Conservation (phyloP, 495 filamentous ascomycete genomes). For the Baudoinia panamericana region DNA sequence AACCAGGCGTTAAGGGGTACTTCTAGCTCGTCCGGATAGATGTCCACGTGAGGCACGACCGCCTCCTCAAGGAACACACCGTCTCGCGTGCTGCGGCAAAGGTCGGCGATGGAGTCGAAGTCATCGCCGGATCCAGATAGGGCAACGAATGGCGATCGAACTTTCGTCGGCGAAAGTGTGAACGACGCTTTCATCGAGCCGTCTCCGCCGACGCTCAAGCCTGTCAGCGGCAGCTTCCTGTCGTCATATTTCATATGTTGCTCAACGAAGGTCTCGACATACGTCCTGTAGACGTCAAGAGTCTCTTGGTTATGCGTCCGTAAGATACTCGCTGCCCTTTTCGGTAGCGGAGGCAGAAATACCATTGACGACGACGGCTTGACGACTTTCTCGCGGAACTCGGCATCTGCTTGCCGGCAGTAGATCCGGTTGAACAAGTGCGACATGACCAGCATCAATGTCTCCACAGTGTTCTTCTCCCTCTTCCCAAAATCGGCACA, state of each 20-base stretch:
- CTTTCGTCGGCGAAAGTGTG: conserved; percentile 25
- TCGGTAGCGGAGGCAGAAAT: conserved; percentile 49
- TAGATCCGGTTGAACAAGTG: conserved; percentile 52
- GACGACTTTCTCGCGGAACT: conserved; percentile 33
- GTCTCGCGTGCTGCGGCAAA: conserved; percentile 46
- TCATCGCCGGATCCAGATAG: conserved; percentile 53
- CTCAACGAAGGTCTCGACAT: conserved; percentile 53
- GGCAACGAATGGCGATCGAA: conserved; percentile 55
- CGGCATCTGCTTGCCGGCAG: conserved; percentile 33
- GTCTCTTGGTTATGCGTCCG: conserved; percentile 49
- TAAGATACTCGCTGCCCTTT: conserved; percentile 40
- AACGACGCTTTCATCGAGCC: conserved; percentile 4
- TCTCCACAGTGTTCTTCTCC: conserved; percentile 30
- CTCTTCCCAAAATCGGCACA: conserved; percentile 38
- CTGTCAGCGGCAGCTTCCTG: conserved; percentile 44
- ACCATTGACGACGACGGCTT: conserved; percentile 46
- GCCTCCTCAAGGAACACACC: conserved; percentile 61
- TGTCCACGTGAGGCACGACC: conserved; percentile 50
- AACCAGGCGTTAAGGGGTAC: conserved; percentile 56
- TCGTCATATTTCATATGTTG: conserved; percentile 46
- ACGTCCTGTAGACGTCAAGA: conserved; percentile 48
- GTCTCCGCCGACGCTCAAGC: conserved; percentile 32
- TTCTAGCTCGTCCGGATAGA: conserved; percentile 39
- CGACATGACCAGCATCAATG: conserved; percentile 50
- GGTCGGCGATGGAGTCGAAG: conserved; percentile 48